Percentiles rank a stretch among this genome's conserved stretches.
These are phyloP conservation scores for Penicillium sp. DNA, from an alignment of 2,329 filamentous ascomycete species.

Conservation along the genomic window DNA sequence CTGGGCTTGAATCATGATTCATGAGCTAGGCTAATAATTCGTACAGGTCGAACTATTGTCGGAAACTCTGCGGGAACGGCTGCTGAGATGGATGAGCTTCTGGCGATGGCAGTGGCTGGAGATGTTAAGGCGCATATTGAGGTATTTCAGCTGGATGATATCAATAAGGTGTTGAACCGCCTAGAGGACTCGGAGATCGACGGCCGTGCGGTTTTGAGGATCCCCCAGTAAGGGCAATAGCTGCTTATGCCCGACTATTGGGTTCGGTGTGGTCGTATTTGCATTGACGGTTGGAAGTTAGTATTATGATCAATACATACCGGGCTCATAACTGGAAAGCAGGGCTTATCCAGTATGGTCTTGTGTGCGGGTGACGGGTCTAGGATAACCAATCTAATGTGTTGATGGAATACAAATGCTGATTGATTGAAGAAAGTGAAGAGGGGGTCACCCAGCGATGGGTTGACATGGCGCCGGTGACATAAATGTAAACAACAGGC, in stretches of 20 bases:
- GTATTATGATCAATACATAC: no score
- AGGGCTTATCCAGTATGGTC: no score
- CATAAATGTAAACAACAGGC: no score
- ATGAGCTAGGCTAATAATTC: background rate
- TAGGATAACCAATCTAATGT: no score
- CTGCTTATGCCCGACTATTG: background rate
- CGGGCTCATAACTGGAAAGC: no score
- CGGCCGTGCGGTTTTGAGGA: slow-evolving; percentile 37
- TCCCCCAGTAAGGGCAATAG: slow-evolving; percentile 22
- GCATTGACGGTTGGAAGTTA: background rate
- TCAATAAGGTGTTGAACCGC: slow-evolving; percentile 35
- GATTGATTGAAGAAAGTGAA: no score
- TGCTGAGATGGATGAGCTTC: slow-evolving; percentile 46
- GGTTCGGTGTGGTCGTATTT: background rate
- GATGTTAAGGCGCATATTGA: slow-evolving; percentile 40
- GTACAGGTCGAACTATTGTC: slow-evolving; percentile 42
- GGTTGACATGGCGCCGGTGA: no score
- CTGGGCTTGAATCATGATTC: background rate
- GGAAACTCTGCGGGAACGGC: slow-evolving; percentile 47
- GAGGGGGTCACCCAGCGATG: no score
- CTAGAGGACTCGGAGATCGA: slow-evolving; percentile 38
- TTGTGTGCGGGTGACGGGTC: no score
- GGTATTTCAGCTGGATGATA: slow-evolving; percentile 35
- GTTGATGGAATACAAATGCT: no score
- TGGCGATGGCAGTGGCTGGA: slow-evolving; percentile 43